Evolutionary conservation across 2,329 filamentous ascomycete species (phyloP).

Genomic region (Ophiocordyceps camponoti-floridani): DNA sequence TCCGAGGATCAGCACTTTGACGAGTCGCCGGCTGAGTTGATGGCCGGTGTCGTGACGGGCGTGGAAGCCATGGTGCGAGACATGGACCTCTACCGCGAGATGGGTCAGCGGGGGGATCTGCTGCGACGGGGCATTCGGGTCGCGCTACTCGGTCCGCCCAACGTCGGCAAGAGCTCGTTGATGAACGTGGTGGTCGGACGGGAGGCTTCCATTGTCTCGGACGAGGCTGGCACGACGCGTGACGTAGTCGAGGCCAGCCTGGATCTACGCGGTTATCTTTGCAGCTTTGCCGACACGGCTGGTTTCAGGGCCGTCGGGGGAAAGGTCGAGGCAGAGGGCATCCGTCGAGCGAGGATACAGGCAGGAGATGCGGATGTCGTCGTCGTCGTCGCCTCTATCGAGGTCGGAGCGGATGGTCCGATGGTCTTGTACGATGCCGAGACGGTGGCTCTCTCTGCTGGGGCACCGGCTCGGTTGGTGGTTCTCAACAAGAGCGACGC

Average conservation of each 20-base stretch:
- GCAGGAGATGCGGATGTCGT: slow-evolving; percentile 62
- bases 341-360: slow-evolving; percentile 65
- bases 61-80: slow-evolving; percentile 41
- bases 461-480: slow-evolving; percentile 30
- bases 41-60: slow-evolving; percentile 49
- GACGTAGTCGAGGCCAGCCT: slow-evolving; percentile 87
- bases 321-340: slow-evolving; percentile 67
- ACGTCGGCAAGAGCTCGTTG: slow-evolving; percentile 86
- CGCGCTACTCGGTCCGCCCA: slow-evolving; percentile 77
- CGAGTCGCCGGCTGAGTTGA: slow-evolving; percentile 57
- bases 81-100: slow-evolving; percentile 53
- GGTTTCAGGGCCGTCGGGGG: slow-evolving; percentile 46
- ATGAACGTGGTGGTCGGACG: slow-evolving; percentile 80
- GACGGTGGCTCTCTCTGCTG: slow-evolving; percentile 32
- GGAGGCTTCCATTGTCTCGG: slow-evolving; percentile 88
- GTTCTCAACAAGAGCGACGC: slow-evolving; percentile 47
- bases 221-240: slow-evolving; percentile 81
- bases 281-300: slow-evolving; percentile 89
- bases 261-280: slow-evolving; percentile 78
- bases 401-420: slow-evolving; percentile 22
- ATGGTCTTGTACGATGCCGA: slow-evolving; percentile 35
- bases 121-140: slow-evolving; percentile 72
- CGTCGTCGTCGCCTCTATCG: slow-evolving; percentile 62
- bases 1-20: slow-evolving; percentile 96
- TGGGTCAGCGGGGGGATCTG: slow-evolving; percentile 67